These are phyloP conservation scores for Aotearoamyces nothofagi DNA, from an alignment of 2,329 filamentous ascomycete species.

Conservation along the genomic window DNA sequence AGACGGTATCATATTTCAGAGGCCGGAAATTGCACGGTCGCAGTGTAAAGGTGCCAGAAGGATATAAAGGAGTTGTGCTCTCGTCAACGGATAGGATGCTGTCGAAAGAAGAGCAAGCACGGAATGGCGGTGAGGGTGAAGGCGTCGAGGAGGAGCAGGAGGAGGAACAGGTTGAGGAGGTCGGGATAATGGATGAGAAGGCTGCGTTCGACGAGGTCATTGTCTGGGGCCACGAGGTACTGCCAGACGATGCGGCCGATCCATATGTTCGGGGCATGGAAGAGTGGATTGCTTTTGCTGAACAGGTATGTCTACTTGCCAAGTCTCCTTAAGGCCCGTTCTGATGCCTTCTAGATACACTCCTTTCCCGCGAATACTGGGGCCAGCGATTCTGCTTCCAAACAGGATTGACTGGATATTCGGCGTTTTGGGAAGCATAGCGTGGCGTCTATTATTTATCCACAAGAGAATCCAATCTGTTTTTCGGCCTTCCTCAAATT, in stretches of 20 bases:
- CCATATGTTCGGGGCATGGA: slow-evolving; percentile 58
- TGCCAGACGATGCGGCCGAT: slow-evolving; percentile 47
- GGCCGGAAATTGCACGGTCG: slow-evolving; percentile 66
- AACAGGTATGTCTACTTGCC: slow-evolving; percentile 33
- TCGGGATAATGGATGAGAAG: slow-evolving; percentile 43
- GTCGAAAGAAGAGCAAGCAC: too few relatives aligned
- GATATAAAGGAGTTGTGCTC: slow-evolving; percentile 52
- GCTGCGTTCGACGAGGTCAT: slow-evolving; percentile 60
- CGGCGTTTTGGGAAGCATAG: too few relatives aligned
- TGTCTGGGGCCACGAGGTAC: slow-evolving; percentile 70
- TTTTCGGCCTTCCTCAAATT: too few relatives aligned
- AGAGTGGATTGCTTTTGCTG: slow-evolving; percentile 68
- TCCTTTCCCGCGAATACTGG: too few relatives aligned
- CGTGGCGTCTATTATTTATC: too few relatives aligned
- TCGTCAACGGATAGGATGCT: too few relatives aligned
- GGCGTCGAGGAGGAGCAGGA: slow-evolving; percentile 29
- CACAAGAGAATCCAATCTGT: too few relatives aligned
- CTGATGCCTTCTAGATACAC: too few relatives aligned
- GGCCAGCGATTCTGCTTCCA: too few relatives aligned
- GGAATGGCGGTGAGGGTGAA: slow-evolving; percentile 2
- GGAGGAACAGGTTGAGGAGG: slow-evolving; percentile 27
- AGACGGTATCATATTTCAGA: slow-evolving; percentile 52
- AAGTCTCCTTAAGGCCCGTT: too few relatives aligned
- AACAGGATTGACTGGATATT: too few relatives aligned
- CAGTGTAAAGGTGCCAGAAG: slow-evolving; percentile 48